These are phyloP conservation scores for Eimeria maxima DNA, from an alignment of 169 alveolate genomes.

Conservation along the genomic window DNA sequence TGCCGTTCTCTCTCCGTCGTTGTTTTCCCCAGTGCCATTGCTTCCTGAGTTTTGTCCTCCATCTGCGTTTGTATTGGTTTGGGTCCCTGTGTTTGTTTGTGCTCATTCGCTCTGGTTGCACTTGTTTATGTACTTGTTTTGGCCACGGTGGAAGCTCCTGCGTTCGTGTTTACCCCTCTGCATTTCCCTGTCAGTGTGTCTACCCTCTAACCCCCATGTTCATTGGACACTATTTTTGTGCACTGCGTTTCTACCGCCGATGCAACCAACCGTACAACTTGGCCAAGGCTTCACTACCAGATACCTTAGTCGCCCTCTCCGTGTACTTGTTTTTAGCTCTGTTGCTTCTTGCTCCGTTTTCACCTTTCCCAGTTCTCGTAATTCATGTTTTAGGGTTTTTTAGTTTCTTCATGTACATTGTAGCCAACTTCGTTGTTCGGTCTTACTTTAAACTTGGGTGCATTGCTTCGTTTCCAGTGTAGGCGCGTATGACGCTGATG, in stretches of 20 bases:
- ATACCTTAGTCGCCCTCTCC: not conserved
- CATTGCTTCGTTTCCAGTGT: slow-evolving; percentile 81
- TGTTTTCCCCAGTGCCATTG: not conserved
- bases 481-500: slow-evolving; percentile 85
- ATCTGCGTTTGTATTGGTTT: not conserved
- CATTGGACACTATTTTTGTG: not conserved
- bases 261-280: not conserved
- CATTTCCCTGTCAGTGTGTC: not conserved
- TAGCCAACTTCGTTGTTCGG: not conserved
- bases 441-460: not conserved
- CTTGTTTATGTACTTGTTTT: no score
- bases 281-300: not conserved
- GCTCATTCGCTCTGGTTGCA: not conserved
- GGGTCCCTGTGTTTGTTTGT: not conserved
- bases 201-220: no score
- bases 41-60: not conserved
- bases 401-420: no score
- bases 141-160: not conserved
- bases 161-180: not conserved
- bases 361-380: not conserved
- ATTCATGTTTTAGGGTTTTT: not conserved
- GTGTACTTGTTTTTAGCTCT: not conserved
- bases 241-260: not conserved
- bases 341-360: no score
- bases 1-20: not conserved